Evolutionary conservation across 2,329 filamentous ascomycete genomes (phyloP).

Genomic region (Helotiales sp.): DNA sequence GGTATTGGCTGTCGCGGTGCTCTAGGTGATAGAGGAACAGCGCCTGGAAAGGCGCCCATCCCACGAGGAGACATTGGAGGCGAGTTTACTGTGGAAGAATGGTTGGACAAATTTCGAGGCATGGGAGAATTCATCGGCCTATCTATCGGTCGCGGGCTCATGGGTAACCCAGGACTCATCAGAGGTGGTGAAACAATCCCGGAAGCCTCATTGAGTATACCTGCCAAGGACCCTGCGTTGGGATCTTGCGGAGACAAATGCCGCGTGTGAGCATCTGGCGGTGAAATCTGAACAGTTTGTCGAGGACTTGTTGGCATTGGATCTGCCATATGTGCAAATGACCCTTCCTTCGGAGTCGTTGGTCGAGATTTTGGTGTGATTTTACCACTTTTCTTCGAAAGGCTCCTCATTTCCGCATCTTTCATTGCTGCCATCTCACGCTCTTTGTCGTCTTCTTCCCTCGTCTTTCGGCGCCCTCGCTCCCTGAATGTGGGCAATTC

Average conservation of each 20-base stretch:
- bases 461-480: conserved; percentile 80
- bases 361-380: conserved; percentile 52
- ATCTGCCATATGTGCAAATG: conserved; percentile 34
- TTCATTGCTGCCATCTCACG: conserved; percentile 71
- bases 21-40: conserved; percentile 70
- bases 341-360: conserved; percentile 49
- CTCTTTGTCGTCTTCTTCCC: conserved; percentile 84
- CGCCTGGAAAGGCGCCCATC: conserved; percentile 50
- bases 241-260: conserved; percentile 44
- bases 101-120: conserved; percentile 54
- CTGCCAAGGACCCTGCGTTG: conserved; percentile 56
- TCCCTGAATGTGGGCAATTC: conserved; percentile 60
- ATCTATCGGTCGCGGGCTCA: conserved; percentile 61
- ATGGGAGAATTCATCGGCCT: conserved; percentile 63
- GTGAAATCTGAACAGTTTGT: conserved; percentile 41
- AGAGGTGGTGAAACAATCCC: conserved; percentile 50
- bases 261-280: conserved; percentile 41
- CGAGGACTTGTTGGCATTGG: conserved; percentile 49
- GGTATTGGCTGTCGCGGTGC: conserved; percentile 76
- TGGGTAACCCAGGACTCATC: conserved; percentile 64
- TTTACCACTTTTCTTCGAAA: conserved; percentile 73
- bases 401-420: conserved; percentile 72
- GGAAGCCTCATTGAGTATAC: conserved; percentile 50
- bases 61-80: conserved; percentile 71
- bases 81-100: conserved; percentile 56